phyloP scores from a whole-genome alignment of 176 grass and related monocot species.

The Metroxylon sagu region DNA sequence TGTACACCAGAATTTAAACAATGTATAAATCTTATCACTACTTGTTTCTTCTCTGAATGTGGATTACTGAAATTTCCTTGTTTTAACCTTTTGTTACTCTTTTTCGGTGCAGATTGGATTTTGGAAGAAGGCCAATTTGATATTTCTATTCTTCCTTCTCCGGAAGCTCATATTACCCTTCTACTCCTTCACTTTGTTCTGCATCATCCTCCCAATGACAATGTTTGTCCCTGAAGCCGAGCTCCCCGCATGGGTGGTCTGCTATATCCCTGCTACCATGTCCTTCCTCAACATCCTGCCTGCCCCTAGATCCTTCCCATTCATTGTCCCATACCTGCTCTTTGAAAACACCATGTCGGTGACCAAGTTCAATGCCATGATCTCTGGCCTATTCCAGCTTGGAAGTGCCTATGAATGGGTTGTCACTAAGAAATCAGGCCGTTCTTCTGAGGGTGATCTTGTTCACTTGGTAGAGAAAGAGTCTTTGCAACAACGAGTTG shows the following conservation, averaged over 20 bases:
- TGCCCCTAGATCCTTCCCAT: slow-evolving; percentile 35
- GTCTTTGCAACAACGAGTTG: background rate
- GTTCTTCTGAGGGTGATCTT: slow-evolving; percentile 35
- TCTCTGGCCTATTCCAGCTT: slow-evolving; percentile 46
- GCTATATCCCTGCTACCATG: slow-evolving; percentile 43
- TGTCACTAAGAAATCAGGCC: slow-evolving; percentile 42
- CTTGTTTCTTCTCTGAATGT: too few species aligned
- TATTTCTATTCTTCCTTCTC: slow-evolving; percentile 49
- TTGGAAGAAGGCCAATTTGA: slow-evolving; percentile 43
- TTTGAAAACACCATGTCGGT: slow-evolving; percentile 57
- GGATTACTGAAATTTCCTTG: too few species aligned
- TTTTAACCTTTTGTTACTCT: background rate
- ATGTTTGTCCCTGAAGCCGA: slow-evolving; percentile 49
- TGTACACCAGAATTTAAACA: too few species aligned
- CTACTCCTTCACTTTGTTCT: slow-evolving; percentile 49
- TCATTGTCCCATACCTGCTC: slow-evolving; percentile 42
- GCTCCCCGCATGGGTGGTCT: slow-evolving; percentile 40
- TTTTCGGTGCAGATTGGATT: slow-evolving; percentile 27
- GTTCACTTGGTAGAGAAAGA: slow-evolving; percentile 1
- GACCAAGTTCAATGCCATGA: slow-evolving; percentile 55
- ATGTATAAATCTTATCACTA: too few species aligned
- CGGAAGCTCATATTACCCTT: slow-evolving; percentile 47
- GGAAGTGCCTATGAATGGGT: slow-evolving; percentile 44
- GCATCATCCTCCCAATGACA: slow-evolving; percentile 42
- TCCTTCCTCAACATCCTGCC: slow-evolving; percentile 48